Conservation (phyloP, 2,329 filamentous ascomycete species). For the Apiospora saccharicola region DNA sequence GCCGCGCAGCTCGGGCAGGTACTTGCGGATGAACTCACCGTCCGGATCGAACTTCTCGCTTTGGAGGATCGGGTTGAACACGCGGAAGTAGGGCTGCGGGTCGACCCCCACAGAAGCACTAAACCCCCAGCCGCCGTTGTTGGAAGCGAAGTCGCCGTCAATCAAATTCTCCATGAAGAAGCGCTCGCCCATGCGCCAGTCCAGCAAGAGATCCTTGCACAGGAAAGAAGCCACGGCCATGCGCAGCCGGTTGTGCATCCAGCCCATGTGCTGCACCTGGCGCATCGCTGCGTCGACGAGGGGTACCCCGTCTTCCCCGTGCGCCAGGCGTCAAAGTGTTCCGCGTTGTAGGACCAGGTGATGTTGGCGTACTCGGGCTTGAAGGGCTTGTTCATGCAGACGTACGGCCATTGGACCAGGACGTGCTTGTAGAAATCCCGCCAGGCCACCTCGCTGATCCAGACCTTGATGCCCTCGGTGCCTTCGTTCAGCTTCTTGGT, state of each 20-base stretch:
- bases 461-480: conserved; percentile 69
- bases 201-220: conserved; percentile 79
- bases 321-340: conserved; percentile 77
- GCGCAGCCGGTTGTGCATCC: conserved; percentile 85
- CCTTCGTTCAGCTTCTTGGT: conserved; percentile 72
- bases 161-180: conserved; percentile 85
- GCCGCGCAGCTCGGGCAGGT: conserved; percentile 77
- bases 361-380: conserved; percentile 88
- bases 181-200: conserved; percentile 83
- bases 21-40: conserved; percentile 82
- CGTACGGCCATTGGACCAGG: conserved; percentile 83
- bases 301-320: conserved; percentile 77
- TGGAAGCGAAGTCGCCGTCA: conserved; percentile 81
- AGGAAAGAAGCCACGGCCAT: conserved; percentile 87
- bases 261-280: conserved; percentile 72
- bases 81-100: conserved; percentile 87
- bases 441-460: conserved; percentile 88
- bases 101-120: conserved; percentile 67
- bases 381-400: conserved; percentile 72
- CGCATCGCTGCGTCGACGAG: conserved; percentile 90
- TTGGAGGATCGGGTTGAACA: conserved; percentile 87
- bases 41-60: conserved; percentile 84
- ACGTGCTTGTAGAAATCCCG: conserved; percentile 90
- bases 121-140: conserved; percentile 71
- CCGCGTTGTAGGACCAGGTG: conserved; percentile 77